Evolutionary conservation across 108 stramenopile species (phyloP).

Genomic region (Aurantiochytrium sp.): DNA sequence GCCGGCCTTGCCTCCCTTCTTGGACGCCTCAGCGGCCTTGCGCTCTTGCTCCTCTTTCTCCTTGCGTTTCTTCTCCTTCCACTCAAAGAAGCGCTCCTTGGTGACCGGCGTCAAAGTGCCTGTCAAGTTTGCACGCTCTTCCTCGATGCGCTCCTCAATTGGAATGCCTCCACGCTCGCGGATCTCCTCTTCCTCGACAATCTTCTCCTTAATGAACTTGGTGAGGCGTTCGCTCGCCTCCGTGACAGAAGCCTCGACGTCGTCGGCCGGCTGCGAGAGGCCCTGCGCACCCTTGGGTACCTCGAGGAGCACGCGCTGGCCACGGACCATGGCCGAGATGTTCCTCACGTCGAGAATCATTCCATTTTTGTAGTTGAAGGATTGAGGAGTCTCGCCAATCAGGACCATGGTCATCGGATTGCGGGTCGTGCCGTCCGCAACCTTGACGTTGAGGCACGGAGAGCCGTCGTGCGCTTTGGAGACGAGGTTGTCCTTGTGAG

Average conservation of each 20-base stretch:
- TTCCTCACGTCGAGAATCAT: neutral
- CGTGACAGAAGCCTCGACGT: neutral
- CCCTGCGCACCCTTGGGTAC: conserved; percentile 15
- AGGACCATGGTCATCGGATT: conserved; percentile 8
- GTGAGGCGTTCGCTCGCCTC: neutral
- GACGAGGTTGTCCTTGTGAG: neutral
- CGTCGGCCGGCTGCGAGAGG: neutral
- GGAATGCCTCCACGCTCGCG: conserved; percentile 11
- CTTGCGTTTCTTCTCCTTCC: conserved; percentile 16
- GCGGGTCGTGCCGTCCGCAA: neutral
- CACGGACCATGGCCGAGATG: neutral
- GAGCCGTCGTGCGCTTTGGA: neutral
- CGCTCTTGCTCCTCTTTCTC: neutral
- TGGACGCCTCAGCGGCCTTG: neutral
- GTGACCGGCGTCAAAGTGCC: neutral
- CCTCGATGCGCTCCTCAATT: conserved; percentile 14
- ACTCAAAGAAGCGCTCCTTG: conserved; percentile 10
- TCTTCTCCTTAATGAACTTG: neutral
- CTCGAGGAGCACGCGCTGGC: neutral
- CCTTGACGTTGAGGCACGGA: neutral
- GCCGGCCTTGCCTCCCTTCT: conserved; percentile 1
- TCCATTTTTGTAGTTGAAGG: neutral
- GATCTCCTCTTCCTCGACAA: conserved; percentile 6
- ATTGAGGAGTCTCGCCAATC: neutral
- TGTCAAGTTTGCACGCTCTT: neutral